Conservation (phyloP, 1,284 basidiomycete genomes). For the Cutaneotrichosporon cutaneum region DNA sequence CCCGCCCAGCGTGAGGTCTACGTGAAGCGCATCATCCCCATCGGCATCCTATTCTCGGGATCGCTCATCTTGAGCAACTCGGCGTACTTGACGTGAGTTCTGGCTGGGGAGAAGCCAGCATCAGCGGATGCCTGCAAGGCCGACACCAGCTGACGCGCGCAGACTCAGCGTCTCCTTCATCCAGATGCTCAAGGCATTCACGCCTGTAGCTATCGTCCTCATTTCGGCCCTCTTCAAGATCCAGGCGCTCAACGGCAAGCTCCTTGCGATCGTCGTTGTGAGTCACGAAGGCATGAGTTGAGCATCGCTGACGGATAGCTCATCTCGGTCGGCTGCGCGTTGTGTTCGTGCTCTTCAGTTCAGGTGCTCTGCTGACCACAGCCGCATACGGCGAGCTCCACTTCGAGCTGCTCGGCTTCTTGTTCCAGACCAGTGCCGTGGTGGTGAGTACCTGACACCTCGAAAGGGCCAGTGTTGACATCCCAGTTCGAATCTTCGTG, state of each 20-base stretch:
- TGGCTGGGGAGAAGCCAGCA: too few species aligned
- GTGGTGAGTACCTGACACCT: slow-evolving; percentile 43
- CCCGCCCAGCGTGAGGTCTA: slow-evolving; percentile 64
- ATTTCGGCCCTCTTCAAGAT: slow-evolving; percentile 86
- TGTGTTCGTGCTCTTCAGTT: slow-evolving; percentile 60
- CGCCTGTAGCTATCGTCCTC: slow-evolving; percentile 86
- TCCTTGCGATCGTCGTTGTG: slow-evolving; percentile 70
- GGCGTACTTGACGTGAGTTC: slow-evolving; percentile 67
- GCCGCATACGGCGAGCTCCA: slow-evolving; percentile 71
- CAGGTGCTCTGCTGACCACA: slow-evolving; percentile 12
- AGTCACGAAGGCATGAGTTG: slow-evolving; percentile 59
- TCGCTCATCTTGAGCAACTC: slow-evolving; percentile 92
- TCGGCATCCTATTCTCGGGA: slow-evolving; percentile 87
- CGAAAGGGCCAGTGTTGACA: slow-evolving; percentile 3
- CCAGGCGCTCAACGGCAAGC: slow-evolving; percentile 74
- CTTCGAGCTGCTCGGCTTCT: slow-evolving; percentile 83
- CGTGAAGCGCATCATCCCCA: slow-evolving; percentile 83
- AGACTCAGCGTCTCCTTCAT: slow-evolving; percentile 92
- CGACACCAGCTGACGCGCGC: not conserved
- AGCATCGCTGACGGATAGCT: slow-evolving; percentile 58
- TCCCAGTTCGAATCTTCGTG: slow-evolving; percentile 48
- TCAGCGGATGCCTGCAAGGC: too few species aligned
- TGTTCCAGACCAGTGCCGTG: slow-evolving; percentile 75
- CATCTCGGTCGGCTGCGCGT: slow-evolving; percentile 85
- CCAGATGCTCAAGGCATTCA: slow-evolving; percentile 98